Evolutionary conservation across 2,329 filamentous ascomycete species (phyloP), one percentile per base, ranked within the genome.

Genomic region (Rhynchosporium secalis): DNA sequence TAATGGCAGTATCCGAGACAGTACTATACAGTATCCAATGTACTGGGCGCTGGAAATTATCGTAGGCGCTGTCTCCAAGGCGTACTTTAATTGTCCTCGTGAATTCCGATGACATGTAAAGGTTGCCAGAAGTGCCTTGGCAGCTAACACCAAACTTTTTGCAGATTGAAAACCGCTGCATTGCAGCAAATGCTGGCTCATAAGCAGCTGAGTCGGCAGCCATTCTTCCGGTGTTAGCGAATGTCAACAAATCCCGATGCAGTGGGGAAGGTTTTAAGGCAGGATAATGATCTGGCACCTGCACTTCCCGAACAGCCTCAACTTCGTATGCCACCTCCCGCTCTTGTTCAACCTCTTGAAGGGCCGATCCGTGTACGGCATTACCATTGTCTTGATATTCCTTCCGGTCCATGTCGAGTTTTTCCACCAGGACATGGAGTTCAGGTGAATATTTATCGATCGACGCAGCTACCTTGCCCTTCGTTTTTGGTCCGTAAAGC

Each of bases 11-110:
- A 7, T 82, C 69, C 0, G 75, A 75, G 0, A 66, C n/a, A 0
- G 67, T 66, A 62, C 80, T 83, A 80, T 81, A 88, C 0, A 90
- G 72, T 2, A 90, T 69, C 86, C 85, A 90, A 31, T 86, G 81
- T 0, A 87, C 82, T 0, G 81, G 73, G 1, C 80, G 77, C 67
- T 69, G 58, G 56, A 79, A 80, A 33, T 78, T 74, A 56, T 81
- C 78, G 58, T 76, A 73, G 65, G 80, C 65, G n/a, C 68, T 62
- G 6, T 56, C 47, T 15, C 69, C 62, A 62, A 70, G 62, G 31
- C 4, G 41, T 1, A 70, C 45, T 1, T 74, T 72, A 2, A 85
- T 76, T 0, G 82, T 83, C 31, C 76, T 74, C 1, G 69, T 73
- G 62, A 84, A 87, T 62, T 86, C 80, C 0, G 61, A 64, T 0